Base-by-base conservation (phyloP, 1,284 basidiomycete species). In the Marasmius fiardii region DNA sequence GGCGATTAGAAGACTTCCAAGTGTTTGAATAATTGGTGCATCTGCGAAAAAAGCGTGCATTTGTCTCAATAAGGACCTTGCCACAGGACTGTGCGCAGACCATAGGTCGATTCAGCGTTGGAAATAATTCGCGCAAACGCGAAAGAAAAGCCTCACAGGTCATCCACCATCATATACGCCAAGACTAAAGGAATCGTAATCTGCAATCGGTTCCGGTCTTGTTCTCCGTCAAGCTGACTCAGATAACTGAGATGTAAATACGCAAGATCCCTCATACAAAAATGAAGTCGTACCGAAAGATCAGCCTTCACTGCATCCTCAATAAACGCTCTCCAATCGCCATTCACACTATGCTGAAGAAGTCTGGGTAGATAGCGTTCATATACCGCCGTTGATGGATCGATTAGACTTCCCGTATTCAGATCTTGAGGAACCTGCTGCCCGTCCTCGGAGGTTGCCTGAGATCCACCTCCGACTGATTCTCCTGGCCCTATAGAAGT, bases 151-250 rank as follows among this genome's bases (percentile, higher is more conserved):
- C 71, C 82, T 62, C 63, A 85, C 86, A 83, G 63, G 54, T 86
- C 74, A 60, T 88, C 80, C 28, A 76, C 54, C 35, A 83, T 82
- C 47, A 88, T 71, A 67, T 87, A 85, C 7, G 79, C 74, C 7
- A 89, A 74, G 6, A 85, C 79, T 21, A 88, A 68, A 20, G 85
- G 85, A 2, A 75, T 76, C 7, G 77, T 73, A 23, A 85, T 61
- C 23, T 85, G 68, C 20, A 88, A 63, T 33, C 83, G 75, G 20
- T 74, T 74, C 16, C 66, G 65, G 50, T 77, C 71, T 23, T 65
- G 68, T 39, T 80, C 77, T 53, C 69, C 67, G 23, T 71, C 66
- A 12, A 68, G 66, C 78, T 82, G 50, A 33, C 49, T 53, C 24
- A 54, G 16, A 48, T 24, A 28, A n/a, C n/a, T 45, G 7, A 28